Evolutionary conservation across 2,329 filamentous ascomycete genomes (phyloP), one percentile per base, ranked within the genome.

Genomic region (Acrocalymma vagum): DNA sequence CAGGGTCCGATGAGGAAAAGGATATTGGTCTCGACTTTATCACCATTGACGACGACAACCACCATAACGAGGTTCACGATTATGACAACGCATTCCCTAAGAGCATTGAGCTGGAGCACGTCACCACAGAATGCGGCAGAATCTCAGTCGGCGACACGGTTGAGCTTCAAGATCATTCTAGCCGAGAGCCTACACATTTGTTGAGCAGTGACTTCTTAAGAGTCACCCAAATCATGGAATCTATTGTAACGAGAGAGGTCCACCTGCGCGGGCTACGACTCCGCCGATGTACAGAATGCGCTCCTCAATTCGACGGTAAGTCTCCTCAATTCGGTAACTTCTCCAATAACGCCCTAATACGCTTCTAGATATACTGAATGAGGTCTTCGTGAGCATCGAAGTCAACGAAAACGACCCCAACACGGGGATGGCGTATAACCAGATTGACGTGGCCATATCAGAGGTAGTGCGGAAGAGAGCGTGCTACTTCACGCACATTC

Each of bases 121-220:
- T 38, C 25, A 41, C 5, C 9, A 40, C 30, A n/a, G n/a, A n/a
- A 23, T 33, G 16, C 14, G 30, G 30, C 9, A 10, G 9, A 9
- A n/a, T n/a, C 23, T 25, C n/a, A n/a, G 11, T 29, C 2, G 50
- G 51, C 7, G 29, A 42, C 4, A 53, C 55, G 0, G 49, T 63
- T 0, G 62, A 65, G 17, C 23, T 65, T 3, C 11, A 35, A 2
- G 50, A 58, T 14, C 40, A 30, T 1, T 27, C 29, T 0, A 23
- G 21, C 6, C 35, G 36, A 3, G 4, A 21, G 4, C 10, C 17
- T 6, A 16, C 48, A 1, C 29, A 24, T 2, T 25, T 53, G 2
- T 41, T 50, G 2, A 48, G 41, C 14, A 58, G 59, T 1, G 62
- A 65, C 16, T 64, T 64, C 35, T 18, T 67, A 0, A 30, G 48